Evolutionary conservation across 108 stramenopile species (phyloP), one percentile per base, ranked within the genome.

Genomic region (Bacterosira constricta): DNA sequence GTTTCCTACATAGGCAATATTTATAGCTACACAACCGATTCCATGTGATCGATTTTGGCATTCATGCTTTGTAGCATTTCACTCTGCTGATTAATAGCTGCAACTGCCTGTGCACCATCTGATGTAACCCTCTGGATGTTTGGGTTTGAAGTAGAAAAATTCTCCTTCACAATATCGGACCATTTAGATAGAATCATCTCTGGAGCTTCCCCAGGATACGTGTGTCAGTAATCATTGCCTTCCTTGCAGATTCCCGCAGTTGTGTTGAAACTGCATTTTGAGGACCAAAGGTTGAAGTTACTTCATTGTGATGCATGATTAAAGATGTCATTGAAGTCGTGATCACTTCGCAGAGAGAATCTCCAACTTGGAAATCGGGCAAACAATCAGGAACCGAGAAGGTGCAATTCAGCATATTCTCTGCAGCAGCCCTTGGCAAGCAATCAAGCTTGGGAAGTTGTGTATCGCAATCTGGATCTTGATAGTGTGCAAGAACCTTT

Each of bases 341-440:
- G 12, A 42, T 12, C 41, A 42, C 41, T 42, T n/a, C 15, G n/a
- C 17, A 42, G 41, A 42, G 41, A n/a, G 12, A n/a, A 12, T n/a
- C 41, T 42, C 15, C 41, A 42, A n/a, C 15, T n/a, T n/a, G 27
- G 44, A 46, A 20, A 56, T 61, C 46, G 42, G 66, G 15, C 81
- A 91, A 49, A 77, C 95, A 15, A 86, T n/a, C n/a, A n/a, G 41
- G n/a, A n/a, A 42, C 51, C 11, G 12, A 10, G 20, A 61, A 61
- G 10, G 39, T 10, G 11, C 39, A 5, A 4, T 41, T 38, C n/a
- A 61, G 38, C 4, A 61, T 39, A 23, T 6, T 21, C 15, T 61
- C 21, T 8, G 39, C 59, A 39, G 10, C 20, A 21, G 23, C 23
- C 36, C 39, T 25, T 13, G 35, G 59, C 12, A 61, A 23, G 23